A percentile compares a stretch with the other conserved stretches of the same genome.
Evolutionary conservation across 225 moss, liverwort and hornwort species (phyloP).

Genomic region (Sphagnum tenellum): DNA sequence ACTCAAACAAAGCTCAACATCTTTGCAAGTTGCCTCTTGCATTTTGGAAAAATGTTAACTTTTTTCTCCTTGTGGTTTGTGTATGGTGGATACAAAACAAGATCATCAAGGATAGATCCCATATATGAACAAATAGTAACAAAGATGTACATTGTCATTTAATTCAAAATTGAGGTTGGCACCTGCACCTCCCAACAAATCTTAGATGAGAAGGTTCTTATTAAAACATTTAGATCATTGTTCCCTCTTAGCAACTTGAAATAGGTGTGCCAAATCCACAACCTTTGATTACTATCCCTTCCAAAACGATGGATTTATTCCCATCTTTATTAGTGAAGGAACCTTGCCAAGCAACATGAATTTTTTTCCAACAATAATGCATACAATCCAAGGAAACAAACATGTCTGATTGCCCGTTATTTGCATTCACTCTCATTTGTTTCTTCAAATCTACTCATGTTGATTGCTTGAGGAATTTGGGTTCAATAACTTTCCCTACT

Average conservation of each 20-base stretch:
- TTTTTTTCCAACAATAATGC: slow-evolving; percentile 8
- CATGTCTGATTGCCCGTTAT: neutral
- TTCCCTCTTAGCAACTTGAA: neutral
- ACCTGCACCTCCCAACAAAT: too few species aligned
- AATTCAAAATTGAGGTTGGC: too few species aligned
- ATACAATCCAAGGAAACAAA: slow-evolving; percentile 11
- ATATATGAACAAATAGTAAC: too few species aligned
- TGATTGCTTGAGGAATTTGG: neutral
- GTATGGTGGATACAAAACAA: too few species aligned
- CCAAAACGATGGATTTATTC: neutral
- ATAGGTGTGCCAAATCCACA: slow-evolving; percentile 5
- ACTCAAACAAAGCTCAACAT: too few species aligned
- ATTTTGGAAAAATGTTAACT: too few species aligned
- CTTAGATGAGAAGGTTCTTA: too few species aligned
- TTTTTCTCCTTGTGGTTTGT: too few species aligned
- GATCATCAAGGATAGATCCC: too few species aligned
- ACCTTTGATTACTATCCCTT: neutral
- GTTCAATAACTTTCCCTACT: neutral
- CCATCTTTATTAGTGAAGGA: slow-evolving; percentile 6
- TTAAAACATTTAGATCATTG: slow-evolving; percentile 4
- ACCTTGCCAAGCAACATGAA: slow-evolving; percentile 9
- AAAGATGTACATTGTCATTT: too few species aligned
- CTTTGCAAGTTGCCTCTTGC: too few species aligned
- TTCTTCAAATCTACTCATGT: neutral
- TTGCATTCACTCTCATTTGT: neutral